These are phyloP conservation scores for Rhizopogon vinicolor DNA, from an alignment of 768 basidiomycete species.

Conservation along the genomic window DNA sequence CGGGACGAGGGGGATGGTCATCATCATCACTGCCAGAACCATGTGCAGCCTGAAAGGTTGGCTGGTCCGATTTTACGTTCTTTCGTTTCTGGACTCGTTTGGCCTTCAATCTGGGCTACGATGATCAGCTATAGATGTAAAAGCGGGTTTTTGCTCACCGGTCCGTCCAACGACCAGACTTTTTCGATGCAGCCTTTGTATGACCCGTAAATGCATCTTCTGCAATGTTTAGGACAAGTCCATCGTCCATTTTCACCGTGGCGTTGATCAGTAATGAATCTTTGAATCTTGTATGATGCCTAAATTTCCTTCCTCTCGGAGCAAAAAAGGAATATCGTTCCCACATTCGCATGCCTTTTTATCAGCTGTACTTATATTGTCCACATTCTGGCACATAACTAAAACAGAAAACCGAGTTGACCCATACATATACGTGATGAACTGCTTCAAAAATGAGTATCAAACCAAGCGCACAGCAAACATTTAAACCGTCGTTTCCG, in stretches of 20 bases:
- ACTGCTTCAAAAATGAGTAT: no score
- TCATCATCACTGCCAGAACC: slow-evolving; percentile 15
- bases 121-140: background rate
- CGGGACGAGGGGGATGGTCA: slow-evolving; percentile 29
- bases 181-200: slow-evolving; percentile 32
- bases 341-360: no score
- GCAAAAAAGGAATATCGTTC: no score
- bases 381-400: no score
- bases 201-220: slow-evolving; percentile 28
- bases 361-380: no score
- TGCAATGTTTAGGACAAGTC: slow-evolving; percentile 69
- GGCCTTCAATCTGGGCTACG: slow-evolving; percentile 55
- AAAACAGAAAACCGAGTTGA: no score
- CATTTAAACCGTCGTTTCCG: no score
- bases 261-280: background rate
- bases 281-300: background rate
- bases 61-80: slow-evolving; percentile 25
- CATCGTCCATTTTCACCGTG: slow-evolving; percentile 57
- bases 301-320: no score
- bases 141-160: slow-evolving; percentile 42
- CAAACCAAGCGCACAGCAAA: no score
- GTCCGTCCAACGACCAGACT: slow-evolving; percentile 74
- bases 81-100: slow-evolving; percentile 69
- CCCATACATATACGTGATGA: no score
- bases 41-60: slow-evolving; percentile 6